phyloP scores from a whole-genome alignment of 306 rosid species.

The peach (Prunus persica) region DNA sequence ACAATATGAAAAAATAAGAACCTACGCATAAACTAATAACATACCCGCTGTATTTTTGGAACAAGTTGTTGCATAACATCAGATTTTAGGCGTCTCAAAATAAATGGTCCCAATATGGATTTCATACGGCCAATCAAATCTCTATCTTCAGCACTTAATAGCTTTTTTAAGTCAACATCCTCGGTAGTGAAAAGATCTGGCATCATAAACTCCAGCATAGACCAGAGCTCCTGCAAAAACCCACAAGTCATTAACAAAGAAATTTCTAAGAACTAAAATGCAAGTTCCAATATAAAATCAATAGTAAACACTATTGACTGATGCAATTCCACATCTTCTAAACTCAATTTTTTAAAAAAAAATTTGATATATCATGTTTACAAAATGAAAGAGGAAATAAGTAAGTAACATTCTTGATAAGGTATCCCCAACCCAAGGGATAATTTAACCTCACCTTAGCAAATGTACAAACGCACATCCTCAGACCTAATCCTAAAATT shows the following conservation, averaged over 20 bases:
- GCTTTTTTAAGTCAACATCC: constrained; percentile 92
- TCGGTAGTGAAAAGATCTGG: constrained; percentile 84
- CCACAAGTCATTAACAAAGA: constrained; percentile 19
- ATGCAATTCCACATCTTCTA: too few species aligned
- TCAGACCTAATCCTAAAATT: too few species aligned
- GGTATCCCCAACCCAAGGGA: too few species aligned
- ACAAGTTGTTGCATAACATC: constrained; percentile 99
- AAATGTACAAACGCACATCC: too few species aligned
- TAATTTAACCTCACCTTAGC: too few species aligned
- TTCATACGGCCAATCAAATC: constrained; percentile 86
- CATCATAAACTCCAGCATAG: constrained; percentile 94
- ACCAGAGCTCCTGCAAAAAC: constrained; percentile 87
- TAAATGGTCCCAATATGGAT: constrained; percentile 95
- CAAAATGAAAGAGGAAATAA: too few species aligned
- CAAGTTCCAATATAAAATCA: background rate
- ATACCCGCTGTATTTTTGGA: constrained; percentile 80
- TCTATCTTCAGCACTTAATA: constrained; percentile 66
- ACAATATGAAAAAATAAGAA: background rate
- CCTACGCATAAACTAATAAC: constrained; percentile 14
- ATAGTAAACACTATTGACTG: background rate
- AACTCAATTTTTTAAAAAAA: too few species aligned
- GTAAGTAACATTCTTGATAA: too few species aligned
- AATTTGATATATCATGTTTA: too few species aligned
- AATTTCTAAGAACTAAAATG: background rate
- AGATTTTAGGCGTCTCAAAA: constrained; percentile 87